A percentile compares a stretch with the other conserved stretches of the same genome.
Conservation (phyloP, 1,284 basidiomycete species). For the Tausonia pullulans region DNA sequence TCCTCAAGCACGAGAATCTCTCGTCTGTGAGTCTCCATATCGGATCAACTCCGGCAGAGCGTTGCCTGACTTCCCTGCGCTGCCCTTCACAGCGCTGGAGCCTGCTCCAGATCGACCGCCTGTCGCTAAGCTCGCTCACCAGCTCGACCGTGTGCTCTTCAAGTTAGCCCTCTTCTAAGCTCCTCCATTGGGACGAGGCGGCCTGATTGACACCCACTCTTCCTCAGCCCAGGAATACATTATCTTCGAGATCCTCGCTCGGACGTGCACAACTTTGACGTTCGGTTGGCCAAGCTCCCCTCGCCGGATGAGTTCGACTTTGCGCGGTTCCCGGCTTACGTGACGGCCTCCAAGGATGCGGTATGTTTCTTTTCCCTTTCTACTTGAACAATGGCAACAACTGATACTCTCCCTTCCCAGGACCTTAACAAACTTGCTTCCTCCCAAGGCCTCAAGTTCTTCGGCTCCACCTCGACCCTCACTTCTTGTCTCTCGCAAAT, state of each 20-base stretch:
- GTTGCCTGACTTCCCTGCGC: too few relatives aligned
- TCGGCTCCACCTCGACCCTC: slow-evolving; percentile 86
- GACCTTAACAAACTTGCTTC: slow-evolving; percentile 56
- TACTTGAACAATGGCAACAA: neutral
- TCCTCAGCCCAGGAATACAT: slow-evolving; percentile 73
- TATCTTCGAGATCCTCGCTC: slow-evolving; percentile 80
- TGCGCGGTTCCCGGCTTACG: slow-evolving; percentile 61
- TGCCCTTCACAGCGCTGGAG: neutral
- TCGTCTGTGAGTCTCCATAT: too few relatives aligned
- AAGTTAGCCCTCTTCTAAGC: slow-evolving; percentile 45
- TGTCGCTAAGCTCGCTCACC: slow-evolving; percentile 62
- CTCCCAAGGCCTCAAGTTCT: slow-evolving; percentile 50
- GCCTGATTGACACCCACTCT: neutral
- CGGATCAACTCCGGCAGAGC: too few relatives aligned
- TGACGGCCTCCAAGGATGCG: slow-evolving; percentile 68
- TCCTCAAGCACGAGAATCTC: too few relatives aligned
- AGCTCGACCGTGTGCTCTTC: slow-evolving; percentile 71
- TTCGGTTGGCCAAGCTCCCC: slow-evolving; percentile 59
- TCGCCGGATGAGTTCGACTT: slow-evolving; percentile 84
- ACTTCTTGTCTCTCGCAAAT: slow-evolving; percentile 74
- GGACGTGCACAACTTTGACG: slow-evolving; percentile 73
- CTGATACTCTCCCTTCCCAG: slow-evolving; percentile 29
- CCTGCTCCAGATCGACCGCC: slow-evolving; percentile 31
- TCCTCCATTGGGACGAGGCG: neutral
- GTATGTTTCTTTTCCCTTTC: slow-evolving; percentile 35